Evolutionary conservation across 306 rosid genomes (phyloP), one percentile per base, ranked within the genome.

Genomic region (Albizia julibrissin): DNA sequence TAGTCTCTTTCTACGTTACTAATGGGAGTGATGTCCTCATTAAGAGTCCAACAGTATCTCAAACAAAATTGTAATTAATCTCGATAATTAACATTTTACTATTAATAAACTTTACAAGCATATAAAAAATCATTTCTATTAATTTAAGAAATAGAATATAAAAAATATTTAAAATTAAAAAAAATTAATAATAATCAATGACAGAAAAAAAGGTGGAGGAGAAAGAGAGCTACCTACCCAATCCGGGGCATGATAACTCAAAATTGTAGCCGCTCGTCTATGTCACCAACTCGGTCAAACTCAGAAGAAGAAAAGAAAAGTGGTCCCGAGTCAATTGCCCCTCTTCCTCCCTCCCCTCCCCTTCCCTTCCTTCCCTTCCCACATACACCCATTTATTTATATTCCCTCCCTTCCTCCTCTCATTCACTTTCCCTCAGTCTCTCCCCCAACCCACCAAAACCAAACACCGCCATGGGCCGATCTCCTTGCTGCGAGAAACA

Each of bases 281-380:
- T 85, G 88, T 87, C 94, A 90, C 89, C 94, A 90, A 90, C 92
- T 87, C 79, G 92, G 94, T 90, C 94, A 90, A 90, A 90, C 74
- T 67, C 34, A 69, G 16, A 31, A 39, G 9, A 40, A 33, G 13
- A 26, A 5, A 61, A 3, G 10, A 10, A 8, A 84, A 86, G 85
- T 86, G 16, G 19, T 68, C 84, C 88, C 87, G 87, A 89, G 88
- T 84, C 91, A 89, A 89, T 80, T 82, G 88, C 89, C 72, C 86
- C 87, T 83, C 78, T 50, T 83, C 72, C 84, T 76, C 8, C 75
- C 82, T n/a, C 74, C 42, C 74, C 42, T 47, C 33, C 14, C 37
- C 75, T 66, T 59, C 82, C 27, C 1, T 3, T 4, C 6, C 4
- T 47, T 11, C 50, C 40, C 40, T 47, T 44, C 50, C 40, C 40